Base-by-base conservation (phyloP, 1,139 yeast genomes). In the Yamadazyma friedrichii region DNA sequence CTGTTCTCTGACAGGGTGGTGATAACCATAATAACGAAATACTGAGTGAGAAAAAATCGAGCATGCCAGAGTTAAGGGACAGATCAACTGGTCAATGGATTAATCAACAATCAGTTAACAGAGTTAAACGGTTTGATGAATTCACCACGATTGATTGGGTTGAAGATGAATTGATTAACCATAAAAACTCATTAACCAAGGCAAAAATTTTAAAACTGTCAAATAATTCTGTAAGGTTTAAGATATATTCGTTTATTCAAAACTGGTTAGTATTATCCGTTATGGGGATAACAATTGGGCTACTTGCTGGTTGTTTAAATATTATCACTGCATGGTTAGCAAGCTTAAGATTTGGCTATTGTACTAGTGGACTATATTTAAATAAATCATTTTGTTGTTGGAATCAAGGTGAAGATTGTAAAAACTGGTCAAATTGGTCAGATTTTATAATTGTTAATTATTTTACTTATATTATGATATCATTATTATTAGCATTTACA, bases 241-340 rank as follows among this genome's bases (percentile, higher is more conserved):
- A 62, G 49, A 45, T 70, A 17, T 59, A 66, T 51, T 66, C 80
- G 39, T 76, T 80, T 3, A 70, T 78, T 9, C 85, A 79, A 57
- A 83, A 80, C 36, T 88, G 97, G 88, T 55, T 88, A 1, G 84
- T 86, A 1, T 64, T 93, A 32, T 84, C 91, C 0, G 51, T 74
- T 2, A 86, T 88, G 52, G 98, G 98, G 0, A 58, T 84, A 1
- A 52, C 73, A 2, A 85, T 91, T 40, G 98, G 98, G 1, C 53
- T 78, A 3, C 82, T 89, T 38, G 98, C 98, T 0, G 95, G 88
- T 0, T 70, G 78, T 24, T 65, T 93, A 43, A 89, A 88, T 53
- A 78, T 91, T 26, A 74, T 88, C 17, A 88, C 98, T 0, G 91
- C 89, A 41, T 88, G 93, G 78, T 65, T 93, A n/a, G 83, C 91